A percentile compares a stretch with the other conserved stretches of the same genome.
These are phyloP conservation scores for Globisporangium nodosum DNA, from an alignment of 352 stramenopile species.

Conservation along the genomic window DNA sequence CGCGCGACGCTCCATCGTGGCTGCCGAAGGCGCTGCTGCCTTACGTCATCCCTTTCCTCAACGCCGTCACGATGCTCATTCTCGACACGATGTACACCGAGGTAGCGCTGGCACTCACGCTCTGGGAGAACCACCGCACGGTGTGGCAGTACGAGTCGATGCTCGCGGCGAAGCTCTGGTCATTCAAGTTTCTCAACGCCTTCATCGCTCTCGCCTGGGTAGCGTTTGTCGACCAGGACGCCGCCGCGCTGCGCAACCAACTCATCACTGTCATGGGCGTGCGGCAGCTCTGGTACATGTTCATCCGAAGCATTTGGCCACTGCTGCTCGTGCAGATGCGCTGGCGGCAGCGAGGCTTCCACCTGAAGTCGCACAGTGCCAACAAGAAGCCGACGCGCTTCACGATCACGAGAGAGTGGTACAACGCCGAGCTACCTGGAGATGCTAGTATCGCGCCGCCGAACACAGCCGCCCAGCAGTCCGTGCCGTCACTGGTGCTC, in stretches of 20 bases:
- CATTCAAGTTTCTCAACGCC: constrained; percentile 80
- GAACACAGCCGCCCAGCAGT: background rate
- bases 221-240: constrained; percentile 59
- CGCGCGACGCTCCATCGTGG: constrained; percentile 26
- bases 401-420: constrained; percentile 49
- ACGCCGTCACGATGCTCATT: constrained; percentile 63
- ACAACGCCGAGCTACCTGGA: constrained; percentile 29
- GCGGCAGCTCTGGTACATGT: constrained; percentile 63
- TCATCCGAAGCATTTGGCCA: constrained; percentile 44
- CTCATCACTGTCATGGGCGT: constrained; percentile 67
- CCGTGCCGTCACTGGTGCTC: constrained; percentile 39
- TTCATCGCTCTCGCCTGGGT: constrained; percentile 82
- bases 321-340: constrained; percentile 39
- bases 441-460: constrained; percentile 1
- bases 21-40: constrained; percentile 28
- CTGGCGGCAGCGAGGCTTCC: constrained; percentile 42
- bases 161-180: constrained; percentile 72
- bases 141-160: constrained; percentile 77
- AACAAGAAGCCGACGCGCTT: constrained; percentile 2
- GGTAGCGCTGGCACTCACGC: constrained; percentile 46
- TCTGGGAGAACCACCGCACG: constrained; percentile 78
- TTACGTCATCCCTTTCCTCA: constrained; percentile 58
- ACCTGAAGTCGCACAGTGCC: background rate
- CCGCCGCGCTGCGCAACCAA: constrained; percentile 45
- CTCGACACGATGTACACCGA: constrained; percentile 69